Base-by-base conservation (phyloP, 768 basidiomycete species). In the Fistulinella prunicolor region DNA sequence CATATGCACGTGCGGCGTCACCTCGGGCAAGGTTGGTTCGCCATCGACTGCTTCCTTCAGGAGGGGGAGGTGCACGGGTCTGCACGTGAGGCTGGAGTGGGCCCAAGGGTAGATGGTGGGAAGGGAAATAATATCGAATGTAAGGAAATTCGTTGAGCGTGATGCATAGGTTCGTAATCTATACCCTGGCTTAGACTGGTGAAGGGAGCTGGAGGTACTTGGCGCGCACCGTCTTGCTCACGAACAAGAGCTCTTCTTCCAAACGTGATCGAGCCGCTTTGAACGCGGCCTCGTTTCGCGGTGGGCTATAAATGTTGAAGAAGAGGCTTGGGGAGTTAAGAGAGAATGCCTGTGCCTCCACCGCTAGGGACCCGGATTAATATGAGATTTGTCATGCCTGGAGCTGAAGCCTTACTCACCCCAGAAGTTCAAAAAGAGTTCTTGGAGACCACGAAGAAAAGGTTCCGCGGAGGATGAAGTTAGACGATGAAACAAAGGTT, bases 381-480 rank as follows among this genome's bases (percentile, higher is more conserved):
- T 46, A 53, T 44, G 45, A 46, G 44, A 28, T 21, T 17, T 44
- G 37, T 14, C 32, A 22, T 19, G 19, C 16, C 19, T 14, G 26
- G 6, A 24, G 22, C 39, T 21, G 32, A 42, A 12, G n/a, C 34
- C 22, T 20, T 23, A 69, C 90, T 47, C 53, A 94, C 95, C 83
- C 84, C 90, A 88, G 69, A 95, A 90, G 67, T 98, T 95, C 55
- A 96, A 67, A 67, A 86, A 97, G 29, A 98, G 74, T 61, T 99
- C 96, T 56, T 85, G 85, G 44, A 95, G 67, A 4, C 75, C 79
- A 51, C 79, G 78, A n/a, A 98, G 74, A 55, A 83, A 77, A 2
- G 87, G 85, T 49, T 87, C 83, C 7, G 90, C 92, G 2, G 88
- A 69, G 1, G 87, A 89, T 6, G 83, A 70, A 0, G 85, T 84